Evolutionary conservation across 2,329 filamentous ascomycete species (phyloP), one percentile per base, ranked within the genome.

Genomic region (Xylariaceae sp.): DNA sequence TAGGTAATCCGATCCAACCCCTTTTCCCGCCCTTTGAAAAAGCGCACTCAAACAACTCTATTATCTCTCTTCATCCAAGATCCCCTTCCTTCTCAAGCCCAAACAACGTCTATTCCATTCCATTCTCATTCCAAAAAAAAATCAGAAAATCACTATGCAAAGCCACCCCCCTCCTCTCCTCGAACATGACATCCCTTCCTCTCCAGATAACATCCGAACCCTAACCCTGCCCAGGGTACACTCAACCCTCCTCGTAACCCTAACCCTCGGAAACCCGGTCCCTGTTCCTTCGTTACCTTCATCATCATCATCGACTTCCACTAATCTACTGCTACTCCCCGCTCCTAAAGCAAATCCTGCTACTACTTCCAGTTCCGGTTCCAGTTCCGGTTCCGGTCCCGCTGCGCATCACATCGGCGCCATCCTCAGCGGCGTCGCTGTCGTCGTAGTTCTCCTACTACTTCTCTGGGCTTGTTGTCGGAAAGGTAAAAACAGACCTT

Each of bases 381-480:
- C 39, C 56, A 27, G 51, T 46, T 47, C 44, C 60, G n/a, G 19
- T 19, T 54, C 51, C 11, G 50, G 40, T n/a, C 27, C 51, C 6
- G 53, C 35, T 34, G 51, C 59, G 37, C 52, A 52, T 41, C 60
- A 57, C 34, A 57, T 67, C 4, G 65, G 65, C 12, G 58, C 63
- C 6, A 65, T 67, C 39, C 57, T 67, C 34, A 67, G 65, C 42
- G 64, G 57, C 11, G 55, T 67, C 1, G 64, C 62, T 7, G 56
- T 57, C 11, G 31, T 57, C 12, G 26, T 65, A n/a, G 57, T 66
- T n/a, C 44, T 66, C 5, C 6, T 64, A n/a, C 37, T 65, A 9
- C 35, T 65, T 12, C 7, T 63, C 34, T 67, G 64, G 65, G 42
- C 63, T 29, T 67, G 58, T 39, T 65, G 60, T 39, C 58, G 65